Evolutionary conservation across 225 moss, liverwort and hornwort genomes (phyloP), one percentile per base, ranked within the genome.

Genomic region (Lunularia cruciata): DNA sequence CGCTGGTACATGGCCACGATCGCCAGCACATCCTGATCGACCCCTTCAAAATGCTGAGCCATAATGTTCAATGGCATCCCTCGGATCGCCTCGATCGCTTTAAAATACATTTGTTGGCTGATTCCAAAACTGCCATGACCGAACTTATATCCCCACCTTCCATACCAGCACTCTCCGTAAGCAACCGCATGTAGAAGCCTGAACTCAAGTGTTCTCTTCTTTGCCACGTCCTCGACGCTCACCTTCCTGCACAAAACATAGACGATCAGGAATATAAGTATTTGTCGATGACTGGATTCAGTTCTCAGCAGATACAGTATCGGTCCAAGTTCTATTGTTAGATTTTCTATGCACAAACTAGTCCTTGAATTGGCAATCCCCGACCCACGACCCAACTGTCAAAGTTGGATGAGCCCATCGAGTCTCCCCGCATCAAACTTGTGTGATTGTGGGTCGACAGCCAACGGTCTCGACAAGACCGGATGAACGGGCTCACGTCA

Each of bases 101-200:
- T 98, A 68, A 93, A 78, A 47, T 98, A 98, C 98, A 98, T 98
- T 70, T 93, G 98, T 69, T 89, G 91, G 16, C 88, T 91, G 34
- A 98, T 98, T 59, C 98, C 98, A 75, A 98, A 98, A 81, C 98
- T 98, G 28, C 98, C 98, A 61, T 93, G 98, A 37, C 98, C 98
- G 22, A 93, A 98, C 64, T 93, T 88, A 76, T 93, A 98, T n/a
- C 88, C 89, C 98, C 98, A 98, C 63, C 98, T 82, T 56, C 98
- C 98, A 65, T 98, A 98, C 98, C 98, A 98, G 77, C 87, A 91
- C 68, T 91, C 98, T 27, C 93, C 98, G 60, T 93, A 98, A 60
- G 81, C 93, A 48, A 98, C 91, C 20, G 91, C 91, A 65, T 98
- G 98, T 18, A 98, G 86, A 15, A 98, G 88, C 51, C 98, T 85